Percentiles rank a stretch among this genome's conserved stretches.
These are phyloP conservation scores for Acacia pycnantha DNA, from an alignment of 331 rosid genomes.

Conservation along the genomic window DNA sequence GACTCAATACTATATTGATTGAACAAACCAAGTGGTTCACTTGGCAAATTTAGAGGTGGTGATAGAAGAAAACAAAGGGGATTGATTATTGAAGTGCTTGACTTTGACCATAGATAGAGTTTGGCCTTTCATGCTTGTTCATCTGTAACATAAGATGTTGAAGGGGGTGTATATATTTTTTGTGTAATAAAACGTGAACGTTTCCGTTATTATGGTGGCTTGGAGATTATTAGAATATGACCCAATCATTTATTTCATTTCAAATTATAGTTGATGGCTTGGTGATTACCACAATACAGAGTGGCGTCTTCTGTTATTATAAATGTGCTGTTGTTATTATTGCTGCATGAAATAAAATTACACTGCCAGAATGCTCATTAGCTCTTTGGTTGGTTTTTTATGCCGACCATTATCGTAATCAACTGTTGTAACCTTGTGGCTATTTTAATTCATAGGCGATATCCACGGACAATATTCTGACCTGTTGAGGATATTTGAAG, in stretches of 20 bases:
- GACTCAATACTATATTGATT: background rate
- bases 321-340: background rate
- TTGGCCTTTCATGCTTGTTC: background rate
- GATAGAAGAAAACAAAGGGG: background rate
- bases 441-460: background rate
- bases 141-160: background rate
- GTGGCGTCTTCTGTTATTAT: background rate
- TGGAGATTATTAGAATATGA: no score
- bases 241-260: background rate
- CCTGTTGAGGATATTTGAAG: background rate
- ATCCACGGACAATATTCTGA: slow-evolving; percentile 13
- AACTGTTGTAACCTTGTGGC: background rate
- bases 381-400: background rate
- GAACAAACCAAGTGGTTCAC: background rate
- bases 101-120: background rate
- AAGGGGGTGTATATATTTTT: background rate
- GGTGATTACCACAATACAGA: no score
- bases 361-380: background rate
- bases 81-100: background rate
- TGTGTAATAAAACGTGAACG: no score
- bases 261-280: background rate
- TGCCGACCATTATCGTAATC: background rate
- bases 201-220: no score
- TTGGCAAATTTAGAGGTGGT: background rate
- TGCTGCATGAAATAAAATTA: background rate